Percentiles rank a stretch among this genome's conserved stretches.
phyloP scores from a whole-genome alignment of 208 protist genomes.

The Leptomonas seymouri region DNA sequence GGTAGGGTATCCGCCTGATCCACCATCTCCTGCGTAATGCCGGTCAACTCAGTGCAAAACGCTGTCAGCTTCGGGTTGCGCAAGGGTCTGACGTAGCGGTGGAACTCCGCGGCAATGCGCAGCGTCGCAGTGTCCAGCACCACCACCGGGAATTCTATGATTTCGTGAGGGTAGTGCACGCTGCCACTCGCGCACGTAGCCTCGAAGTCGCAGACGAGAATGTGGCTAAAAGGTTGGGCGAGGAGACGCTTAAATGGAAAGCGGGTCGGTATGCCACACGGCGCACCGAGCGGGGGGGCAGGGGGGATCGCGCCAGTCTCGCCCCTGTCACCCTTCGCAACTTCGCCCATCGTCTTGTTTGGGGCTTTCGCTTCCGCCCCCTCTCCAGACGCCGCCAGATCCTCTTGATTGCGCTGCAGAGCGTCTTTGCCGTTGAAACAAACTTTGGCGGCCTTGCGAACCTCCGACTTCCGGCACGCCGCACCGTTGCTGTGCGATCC shows the following conservation, averaged over 20 bases:
- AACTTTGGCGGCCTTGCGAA: conserved; percentile 38
- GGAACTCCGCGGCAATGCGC: conserved; percentile 82
- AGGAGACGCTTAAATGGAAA: conserved; percentile 41
- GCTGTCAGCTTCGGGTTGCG: conserved; percentile 72
- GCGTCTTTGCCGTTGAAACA: conserved; percentile 23
- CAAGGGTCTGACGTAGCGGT: conserved; percentile 90
- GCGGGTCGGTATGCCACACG: conserved; percentile 36
- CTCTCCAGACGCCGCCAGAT: neutral
- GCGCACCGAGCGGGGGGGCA: neutral
- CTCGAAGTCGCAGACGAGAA: conserved; percentile 94
- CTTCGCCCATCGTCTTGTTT: neutral
- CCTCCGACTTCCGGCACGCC: conserved; percentile 32
- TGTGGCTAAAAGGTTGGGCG: conserved; percentile 88
- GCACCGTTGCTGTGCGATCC: conserved; percentile 22
- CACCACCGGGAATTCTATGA: conserved; percentile 97
- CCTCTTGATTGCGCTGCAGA: conserved; percentile 7
- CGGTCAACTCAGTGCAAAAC: conserved; percentile 96
- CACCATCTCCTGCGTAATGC: conserved; percentile 94
- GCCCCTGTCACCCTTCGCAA: neutral
- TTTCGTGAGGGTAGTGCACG: conserved; percentile 90
- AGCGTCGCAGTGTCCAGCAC: conserved; percentile 76
- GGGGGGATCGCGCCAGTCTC: neutral
- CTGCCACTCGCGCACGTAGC: conserved; percentile 83
- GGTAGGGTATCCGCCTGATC: conserved; percentile 74
- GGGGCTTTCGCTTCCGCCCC: neutral